A percentile compares a stretch with the other conserved stretches of the same genome.
These are phyloP conservation scores for Lecanicillium sp. DNA, from an alignment of 2,329 filamentous ascomycete species.

Conservation along the genomic window DNA sequence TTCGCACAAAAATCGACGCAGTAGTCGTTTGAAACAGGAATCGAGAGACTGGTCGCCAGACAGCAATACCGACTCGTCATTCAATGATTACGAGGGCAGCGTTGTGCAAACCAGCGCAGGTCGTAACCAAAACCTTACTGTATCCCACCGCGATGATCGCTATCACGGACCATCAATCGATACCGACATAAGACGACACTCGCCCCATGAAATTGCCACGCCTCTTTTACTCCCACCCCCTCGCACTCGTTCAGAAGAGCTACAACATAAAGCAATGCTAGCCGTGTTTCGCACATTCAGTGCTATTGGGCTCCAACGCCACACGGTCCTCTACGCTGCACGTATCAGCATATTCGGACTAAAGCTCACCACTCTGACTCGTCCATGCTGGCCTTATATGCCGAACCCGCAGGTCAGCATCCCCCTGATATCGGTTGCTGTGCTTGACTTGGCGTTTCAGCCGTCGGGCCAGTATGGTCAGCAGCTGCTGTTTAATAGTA, in stretches of 20 bases:
- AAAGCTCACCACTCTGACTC: slow-evolving; percentile 58
- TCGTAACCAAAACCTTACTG: no score
- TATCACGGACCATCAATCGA: slow-evolving; percentile 9
- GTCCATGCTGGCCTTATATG: slow-evolving; percentile 64
- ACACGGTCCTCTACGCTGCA: slow-evolving; percentile 25
- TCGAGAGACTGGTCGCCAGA: no score
- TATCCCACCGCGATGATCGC: slow-evolving; percentile 6
- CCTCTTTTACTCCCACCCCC: slow-evolving; percentile 45
- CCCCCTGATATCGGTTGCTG: slow-evolving; percentile 60
- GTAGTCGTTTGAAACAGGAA: no score
- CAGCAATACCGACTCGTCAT: no score
- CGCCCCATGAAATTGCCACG: slow-evolving; percentile 17
- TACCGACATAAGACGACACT: no score
- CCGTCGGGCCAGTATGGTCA: slow-evolving; percentile 9
- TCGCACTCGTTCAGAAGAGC: slow-evolving; percentile 22
- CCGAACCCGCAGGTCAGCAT: slow-evolving; percentile 56
- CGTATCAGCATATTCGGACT: slow-evolving; percentile 56
- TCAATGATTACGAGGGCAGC: no score
- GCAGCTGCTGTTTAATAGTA: background rate
- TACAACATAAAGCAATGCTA: slow-evolving; percentile 26
- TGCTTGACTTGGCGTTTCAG: slow-evolving; percentile 47
- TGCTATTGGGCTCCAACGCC: slow-evolving; percentile 18
- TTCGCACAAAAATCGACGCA: no score
- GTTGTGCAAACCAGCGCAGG: no score
- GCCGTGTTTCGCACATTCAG: slow-evolving; percentile 22